Evolutionary conservation across 768 basidiomycete species (phyloP).

Genomic region (Tubosaeta sp.): DNA sequence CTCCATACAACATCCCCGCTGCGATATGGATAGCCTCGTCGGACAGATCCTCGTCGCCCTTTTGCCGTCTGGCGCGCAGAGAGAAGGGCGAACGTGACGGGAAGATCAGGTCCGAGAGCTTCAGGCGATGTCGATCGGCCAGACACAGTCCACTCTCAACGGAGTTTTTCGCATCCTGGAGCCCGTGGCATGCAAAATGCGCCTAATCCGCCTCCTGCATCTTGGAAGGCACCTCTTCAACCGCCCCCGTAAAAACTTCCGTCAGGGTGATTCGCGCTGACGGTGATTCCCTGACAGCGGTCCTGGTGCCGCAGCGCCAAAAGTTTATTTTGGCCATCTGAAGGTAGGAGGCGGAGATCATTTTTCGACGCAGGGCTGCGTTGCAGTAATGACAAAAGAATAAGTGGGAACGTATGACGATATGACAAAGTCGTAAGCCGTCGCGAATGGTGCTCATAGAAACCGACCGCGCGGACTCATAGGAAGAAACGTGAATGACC

Average conservation of each 20-base stretch:
- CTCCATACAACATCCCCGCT: conserved; percentile 34
- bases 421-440: conserved; percentile 1
- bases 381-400: conserved; percentile 1
- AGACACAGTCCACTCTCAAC: conserved; percentile 21
- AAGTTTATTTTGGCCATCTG: conserved; percentile 6
- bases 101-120: not conserved
- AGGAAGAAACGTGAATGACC: too few relatives aligned
- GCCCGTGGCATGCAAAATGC: too few relatives aligned
- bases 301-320: conserved; percentile 1
- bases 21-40: conserved; percentile 41
- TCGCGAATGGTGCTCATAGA: too few relatives aligned
- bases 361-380: not conserved
- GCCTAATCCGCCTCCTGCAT: too few relatives aligned
- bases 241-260: too few relatives aligned
- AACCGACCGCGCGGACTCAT: too few relatives aligned
- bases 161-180: not conserved
- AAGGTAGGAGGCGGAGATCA: conserved; percentile 3
- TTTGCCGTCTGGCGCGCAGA: conserved; percentile 46
- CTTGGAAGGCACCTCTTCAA: too few relatives aligned
- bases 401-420: conserved; percentile 30
- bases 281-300: not conserved
- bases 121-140: conserved; percentile 1
- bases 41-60: conserved; percentile 29
- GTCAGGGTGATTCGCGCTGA: not conserved
- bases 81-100: conserved; percentile 33